Percentiles rank a stretch among this genome's conserved stretches.
Conservation (phyloP, 2,329 filamentous ascomycete species). For the Nakataea oryzae region DNA sequence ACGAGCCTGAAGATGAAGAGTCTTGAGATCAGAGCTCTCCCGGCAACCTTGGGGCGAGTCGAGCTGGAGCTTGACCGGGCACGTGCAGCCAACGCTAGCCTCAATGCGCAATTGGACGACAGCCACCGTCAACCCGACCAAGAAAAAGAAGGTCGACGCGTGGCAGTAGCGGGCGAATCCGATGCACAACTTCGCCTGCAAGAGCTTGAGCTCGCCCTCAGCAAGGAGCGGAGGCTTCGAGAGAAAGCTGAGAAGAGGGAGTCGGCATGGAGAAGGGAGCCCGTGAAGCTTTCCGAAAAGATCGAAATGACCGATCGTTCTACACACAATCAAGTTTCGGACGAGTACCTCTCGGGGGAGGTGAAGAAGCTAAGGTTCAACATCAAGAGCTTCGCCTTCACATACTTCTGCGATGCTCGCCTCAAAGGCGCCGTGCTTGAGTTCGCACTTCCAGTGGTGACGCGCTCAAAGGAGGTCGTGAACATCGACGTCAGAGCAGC, state of each 20-base stretch:
- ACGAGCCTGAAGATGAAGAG: too few species aligned
- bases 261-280: not conserved
- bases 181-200: not conserved
- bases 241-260: not conserved
- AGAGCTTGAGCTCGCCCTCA: not conserved
- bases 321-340: not conserved
- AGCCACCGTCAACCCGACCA: too few species aligned
- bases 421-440: not conserved
- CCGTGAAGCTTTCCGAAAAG: not conserved
- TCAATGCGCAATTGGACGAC: too few species aligned
- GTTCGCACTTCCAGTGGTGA: too few species aligned
- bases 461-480: too few species aligned
- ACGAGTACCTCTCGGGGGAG: not conserved
- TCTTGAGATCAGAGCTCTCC: too few species aligned
- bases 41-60: too few species aligned
- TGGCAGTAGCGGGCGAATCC: not conserved
- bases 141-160: not conserved
- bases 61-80: too few species aligned
- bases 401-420: not conserved
- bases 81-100: too few species aligned
- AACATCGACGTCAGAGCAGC: too few species aligned
- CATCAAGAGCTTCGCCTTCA: slow-evolving; percentile 3
- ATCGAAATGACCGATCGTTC: not conserved
- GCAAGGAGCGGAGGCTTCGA: not conserved
- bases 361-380: not conserved